Evolutionary conservation across 192 early-diverging fungal species (phyloP).

Genomic region (Backusella circina): DNA sequence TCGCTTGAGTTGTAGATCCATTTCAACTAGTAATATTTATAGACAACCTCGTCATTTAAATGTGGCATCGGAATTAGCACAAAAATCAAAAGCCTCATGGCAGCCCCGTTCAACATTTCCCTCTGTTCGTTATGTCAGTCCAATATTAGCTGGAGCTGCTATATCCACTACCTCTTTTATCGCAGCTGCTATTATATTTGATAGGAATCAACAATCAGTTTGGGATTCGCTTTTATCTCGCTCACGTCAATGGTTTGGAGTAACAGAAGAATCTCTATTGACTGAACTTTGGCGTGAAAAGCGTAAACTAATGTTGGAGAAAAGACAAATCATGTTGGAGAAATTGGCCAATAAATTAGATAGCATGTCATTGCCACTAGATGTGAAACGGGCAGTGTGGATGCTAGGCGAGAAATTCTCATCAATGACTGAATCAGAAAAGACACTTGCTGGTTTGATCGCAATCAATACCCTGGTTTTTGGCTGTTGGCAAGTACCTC

Average conservation of each 20-base stretch:
- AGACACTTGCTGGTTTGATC: conserved; percentile 45
- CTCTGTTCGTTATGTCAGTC: conserved; percentile 1
- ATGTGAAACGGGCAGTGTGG: neutral
- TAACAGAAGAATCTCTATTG: neutral
- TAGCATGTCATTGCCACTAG: neutral
- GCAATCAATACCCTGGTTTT: conserved; percentile 75
- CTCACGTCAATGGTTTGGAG: conserved; percentile 1
- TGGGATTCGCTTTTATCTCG: neutral
- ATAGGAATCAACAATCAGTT: conserved; percentile 9
- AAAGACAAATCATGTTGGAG: neutral
- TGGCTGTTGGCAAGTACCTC: conserved; percentile 66
- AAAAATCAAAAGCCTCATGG: neutral
- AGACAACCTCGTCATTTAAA: neutral
- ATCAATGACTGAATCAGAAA: conserved; percentile 9
- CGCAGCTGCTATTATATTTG: conserved; percentile 1
- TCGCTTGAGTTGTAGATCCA: neutral
- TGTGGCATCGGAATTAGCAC: neutral
- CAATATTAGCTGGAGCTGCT: neutral
- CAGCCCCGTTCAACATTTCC: neutral
- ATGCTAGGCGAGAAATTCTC: conserved; percentile 7
- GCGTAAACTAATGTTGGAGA: neutral
- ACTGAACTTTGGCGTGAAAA: conserved; percentile 14
- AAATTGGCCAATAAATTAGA: neutral
- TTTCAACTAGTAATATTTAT: neutral
- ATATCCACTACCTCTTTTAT: neutral